These are phyloP conservation scores for Sordariomycetes sp. DNA, from an alignment of 2,329 filamentous ascomycete species.

Conservation along the genomic window DNA sequence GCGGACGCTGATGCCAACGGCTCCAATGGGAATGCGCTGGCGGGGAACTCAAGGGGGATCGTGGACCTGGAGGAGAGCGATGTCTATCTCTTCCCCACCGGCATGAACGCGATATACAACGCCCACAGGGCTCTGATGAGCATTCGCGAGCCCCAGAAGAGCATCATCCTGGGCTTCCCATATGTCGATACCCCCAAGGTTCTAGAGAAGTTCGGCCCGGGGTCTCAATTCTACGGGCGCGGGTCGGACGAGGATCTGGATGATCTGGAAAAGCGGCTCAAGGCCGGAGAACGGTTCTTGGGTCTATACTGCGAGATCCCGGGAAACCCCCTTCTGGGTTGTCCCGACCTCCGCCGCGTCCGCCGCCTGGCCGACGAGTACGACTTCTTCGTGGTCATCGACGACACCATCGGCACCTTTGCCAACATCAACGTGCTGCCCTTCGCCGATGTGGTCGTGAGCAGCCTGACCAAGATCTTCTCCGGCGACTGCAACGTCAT, in stretches of 20 bases:
- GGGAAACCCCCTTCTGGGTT: slow-evolving; percentile 77
- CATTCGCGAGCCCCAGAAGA: slow-evolving; percentile 55
- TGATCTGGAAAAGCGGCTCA: slow-evolving; percentile 64
- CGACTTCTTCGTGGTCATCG: slow-evolving; percentile 82
- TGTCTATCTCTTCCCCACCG: slow-evolving; percentile 77
- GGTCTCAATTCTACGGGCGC: slow-evolving; percentile 78
- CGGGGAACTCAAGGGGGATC: slow-evolving; percentile 38
- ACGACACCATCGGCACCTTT: slow-evolving; percentile 95
- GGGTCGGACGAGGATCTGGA: slow-evolving; percentile 71
- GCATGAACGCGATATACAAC: slow-evolving; percentile 94
- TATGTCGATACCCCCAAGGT: slow-evolving; percentile 97
- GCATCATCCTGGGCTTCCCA: slow-evolving; percentile 91
- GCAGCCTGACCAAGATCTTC: slow-evolving; percentile 93
- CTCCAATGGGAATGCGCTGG: slow-evolving; percentile 11
- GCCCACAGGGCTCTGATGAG: slow-evolving; percentile 65
- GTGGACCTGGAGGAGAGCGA: slow-evolving; percentile 70
- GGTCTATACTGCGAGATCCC: slow-evolving; percentile 93
- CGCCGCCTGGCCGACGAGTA: slow-evolving; percentile 68
- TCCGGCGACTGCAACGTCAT: slow-evolving; percentile 97
- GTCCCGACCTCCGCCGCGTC: slow-evolving; percentile 77
- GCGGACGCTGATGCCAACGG: slow-evolving; percentile 48
- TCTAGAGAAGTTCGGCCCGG: slow-evolving; percentile 85
- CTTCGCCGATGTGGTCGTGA: slow-evolving; percentile 83
- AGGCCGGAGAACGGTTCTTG: slow-evolving; percentile 64
- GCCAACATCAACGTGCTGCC: slow-evolving; percentile 90